A percentile compares a stretch with the other conserved stretches of the same genome.
Conservation (phyloP, 352 stramenopile species). For the Phytophthora tentaculata region DNA sequence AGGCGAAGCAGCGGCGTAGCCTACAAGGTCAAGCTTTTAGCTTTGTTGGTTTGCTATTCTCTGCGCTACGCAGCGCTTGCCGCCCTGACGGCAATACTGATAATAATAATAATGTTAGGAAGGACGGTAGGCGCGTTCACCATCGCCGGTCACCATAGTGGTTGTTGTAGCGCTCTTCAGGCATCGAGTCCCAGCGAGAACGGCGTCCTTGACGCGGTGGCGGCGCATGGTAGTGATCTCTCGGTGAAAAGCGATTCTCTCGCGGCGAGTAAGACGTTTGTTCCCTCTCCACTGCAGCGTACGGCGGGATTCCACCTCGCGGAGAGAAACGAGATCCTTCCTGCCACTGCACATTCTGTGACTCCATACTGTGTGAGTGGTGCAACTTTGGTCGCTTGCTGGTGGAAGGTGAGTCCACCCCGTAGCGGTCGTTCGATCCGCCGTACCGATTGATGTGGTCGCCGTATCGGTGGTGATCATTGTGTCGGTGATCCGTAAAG, state of each 20-base stretch:
- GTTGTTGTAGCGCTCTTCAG: conserved; percentile 39
- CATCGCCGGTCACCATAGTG: conserved; percentile 41
- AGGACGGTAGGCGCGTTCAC: conserved; percentile 28
- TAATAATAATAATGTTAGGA: conserved; percentile 54
- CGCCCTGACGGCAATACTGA: conserved; percentile 40
- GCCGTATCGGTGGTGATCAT: conserved; percentile 31
- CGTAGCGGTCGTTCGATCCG: conserved; percentile 28
- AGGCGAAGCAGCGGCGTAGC: conserved; percentile 38
- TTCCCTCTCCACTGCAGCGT: conserved; percentile 42
- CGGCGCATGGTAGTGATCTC: conserved; percentile 37
- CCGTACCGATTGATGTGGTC: conserved; percentile 33
- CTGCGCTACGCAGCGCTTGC: conserved; percentile 40
- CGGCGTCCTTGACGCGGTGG: conserved; percentile 30
- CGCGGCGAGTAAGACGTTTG: conserved; percentile 31
- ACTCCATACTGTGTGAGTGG: conserved; percentile 68
- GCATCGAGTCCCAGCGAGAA: conserved; percentile 46
- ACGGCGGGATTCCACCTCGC: conserved; percentile 20
- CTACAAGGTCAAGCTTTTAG: conserved; percentile 40
- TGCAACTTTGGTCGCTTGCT: conserved; percentile 67
- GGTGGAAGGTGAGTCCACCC: conserved; percentile 30
- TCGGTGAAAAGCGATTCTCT: conserved; percentile 29
- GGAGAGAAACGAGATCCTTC: conserved; percentile 40
- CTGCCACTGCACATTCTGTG: conserved; percentile 48
- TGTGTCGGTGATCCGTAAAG: conserved; percentile 37
- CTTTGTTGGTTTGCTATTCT: conserved; percentile 45